Evolutionary conservation across 1,284 basidiomycete genomes (phyloP).

Genomic region (Rhodofomes roseus): DNA sequence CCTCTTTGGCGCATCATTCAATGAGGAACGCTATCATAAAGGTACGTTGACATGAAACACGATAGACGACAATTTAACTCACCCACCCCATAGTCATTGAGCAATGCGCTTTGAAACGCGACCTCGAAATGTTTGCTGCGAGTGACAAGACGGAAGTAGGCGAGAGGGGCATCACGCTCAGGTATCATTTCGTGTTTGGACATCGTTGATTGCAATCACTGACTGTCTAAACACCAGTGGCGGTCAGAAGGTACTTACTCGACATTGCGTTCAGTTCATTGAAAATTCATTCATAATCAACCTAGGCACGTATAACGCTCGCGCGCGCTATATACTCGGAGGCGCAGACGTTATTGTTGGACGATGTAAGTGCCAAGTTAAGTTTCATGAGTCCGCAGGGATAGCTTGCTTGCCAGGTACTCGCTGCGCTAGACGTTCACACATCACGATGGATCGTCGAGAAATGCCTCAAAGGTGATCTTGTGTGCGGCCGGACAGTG

Average conservation of each 20-base stretch:
- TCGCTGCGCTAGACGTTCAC: conserved; percentile 57
- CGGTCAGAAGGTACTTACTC: conserved; percentile 55
- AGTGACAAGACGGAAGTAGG: conserved; percentile 74
- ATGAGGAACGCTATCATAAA: conserved; percentile 41
- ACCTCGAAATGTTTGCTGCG: conserved; percentile 65
- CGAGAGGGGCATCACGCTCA: conserved; percentile 58
- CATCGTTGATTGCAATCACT: conserved; percentile 9
- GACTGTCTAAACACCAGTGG: conserved; percentile 34
- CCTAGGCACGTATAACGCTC: conserved; percentile 65
- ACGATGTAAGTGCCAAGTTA: conserved; percentile 45
- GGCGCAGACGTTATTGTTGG: conserved; percentile 59
- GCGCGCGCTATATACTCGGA: conserved; percentile 69
- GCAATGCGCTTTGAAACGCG: conserved; percentile 60
- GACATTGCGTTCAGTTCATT: too few relatives aligned
- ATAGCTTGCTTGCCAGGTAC: conserved; percentile 24
- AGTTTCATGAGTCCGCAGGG: neutral
- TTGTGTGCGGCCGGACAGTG: conserved; percentile 39
- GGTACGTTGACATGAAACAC: conserved; percentile 17
- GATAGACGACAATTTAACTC: neutral
- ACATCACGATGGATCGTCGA: conserved; percentile 77
- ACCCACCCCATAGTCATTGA: conserved; percentile 37
- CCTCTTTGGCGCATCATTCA: conserved; percentile 38
- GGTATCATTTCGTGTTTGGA: conserved; percentile 21
- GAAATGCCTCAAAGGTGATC: conserved; percentile 49
- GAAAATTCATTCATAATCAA: too few relatives aligned